Conservation (phyloP, 2,329 filamentous ascomycete genomes). For the Dactylellina cionopaga region DNA sequence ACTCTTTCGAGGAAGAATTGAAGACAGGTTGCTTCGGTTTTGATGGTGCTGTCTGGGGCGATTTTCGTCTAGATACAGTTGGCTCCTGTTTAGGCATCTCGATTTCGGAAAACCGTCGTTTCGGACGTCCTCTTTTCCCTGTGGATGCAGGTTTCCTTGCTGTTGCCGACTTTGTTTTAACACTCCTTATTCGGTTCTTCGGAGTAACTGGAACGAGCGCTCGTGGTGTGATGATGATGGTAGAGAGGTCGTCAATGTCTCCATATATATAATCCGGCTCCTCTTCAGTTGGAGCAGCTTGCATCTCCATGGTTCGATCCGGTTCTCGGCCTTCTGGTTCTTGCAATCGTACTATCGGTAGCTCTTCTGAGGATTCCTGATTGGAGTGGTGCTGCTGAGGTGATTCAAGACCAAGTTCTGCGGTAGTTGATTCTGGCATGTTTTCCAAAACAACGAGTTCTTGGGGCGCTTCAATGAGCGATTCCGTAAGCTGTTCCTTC, state of each 20-base stretch:
- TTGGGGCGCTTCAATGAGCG: not conserved
- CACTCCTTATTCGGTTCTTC: conserved; percentile 22
- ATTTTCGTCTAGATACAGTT: not conserved
- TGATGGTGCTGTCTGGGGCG: conserved; percentile 22
- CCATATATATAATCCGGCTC: conserved; percentile 27
- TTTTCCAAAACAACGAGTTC: conserved; percentile 1
- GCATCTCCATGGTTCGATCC: not conserved
- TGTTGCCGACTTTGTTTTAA: conserved; percentile 14
- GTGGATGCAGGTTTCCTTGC: conserved; percentile 24
- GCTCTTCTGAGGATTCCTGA: not conserved
- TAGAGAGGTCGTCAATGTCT: conserved; percentile 47
- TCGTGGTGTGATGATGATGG: conserved; percentile 18
- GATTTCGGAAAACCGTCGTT: conserved; percentile 9
- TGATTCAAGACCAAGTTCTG: not conserved
- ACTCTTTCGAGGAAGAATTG: not conserved
- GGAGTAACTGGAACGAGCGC: conserved; percentile 29
- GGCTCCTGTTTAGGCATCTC: conserved; percentile 4
- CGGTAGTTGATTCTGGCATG: not conserved
- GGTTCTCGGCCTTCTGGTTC: not conserved
- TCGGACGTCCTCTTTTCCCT: conserved; percentile 10
- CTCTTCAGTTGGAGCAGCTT: not conserved
- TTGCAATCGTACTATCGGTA: not conserved
- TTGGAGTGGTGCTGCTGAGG: not conserved
- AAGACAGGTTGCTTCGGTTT: conserved; percentile 12
- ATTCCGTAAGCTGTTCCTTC: not conserved